Evolutionary conservation across 75 land plant genomes (phyloP).

Genomic region (Sequoiadendron giganteum): DNA sequence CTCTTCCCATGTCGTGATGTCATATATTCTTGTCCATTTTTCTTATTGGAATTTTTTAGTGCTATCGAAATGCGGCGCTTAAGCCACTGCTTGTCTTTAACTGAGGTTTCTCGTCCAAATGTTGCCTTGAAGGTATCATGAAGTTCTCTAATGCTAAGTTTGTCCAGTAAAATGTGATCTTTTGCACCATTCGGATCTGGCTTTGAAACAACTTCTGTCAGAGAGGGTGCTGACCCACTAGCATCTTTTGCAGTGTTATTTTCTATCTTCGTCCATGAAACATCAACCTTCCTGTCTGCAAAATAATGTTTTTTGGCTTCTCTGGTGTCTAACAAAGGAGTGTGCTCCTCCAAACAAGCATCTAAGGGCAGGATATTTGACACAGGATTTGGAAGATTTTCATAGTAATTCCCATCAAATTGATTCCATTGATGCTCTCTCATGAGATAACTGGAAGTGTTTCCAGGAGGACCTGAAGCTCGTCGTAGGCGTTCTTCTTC

Average conservation of each 20-base stretch:
- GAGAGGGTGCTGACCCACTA: slow-evolving; percentile 20
- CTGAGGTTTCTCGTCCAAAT: slow-evolving; percentile 91
- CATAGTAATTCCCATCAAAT: slow-evolving; percentile 20
- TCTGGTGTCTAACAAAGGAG: slow-evolving; percentile 12
- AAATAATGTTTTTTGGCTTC: slow-evolving; percentile 5
- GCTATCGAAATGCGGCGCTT: slow-evolving; percentile 87
- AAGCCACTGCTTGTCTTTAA: slow-evolving; percentile 96
- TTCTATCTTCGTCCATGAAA: slow-evolving; percentile 17
- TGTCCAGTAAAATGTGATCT: slow-evolving; percentile 61
- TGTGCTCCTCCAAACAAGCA: slow-evolving; percentile 11
- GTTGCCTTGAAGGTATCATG: slow-evolving; percentile 78
- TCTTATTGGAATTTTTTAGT: slow-evolving; percentile 53
- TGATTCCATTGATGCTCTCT: slow-evolving; percentile 19
- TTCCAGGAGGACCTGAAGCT: slow-evolving; percentile 30
- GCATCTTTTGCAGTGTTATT: slow-evolving; percentile 3
- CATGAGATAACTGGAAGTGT: slow-evolving; percentile 14
- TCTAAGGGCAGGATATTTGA: slow-evolving; percentile 2
- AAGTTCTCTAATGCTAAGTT: slow-evolving; percentile 76
- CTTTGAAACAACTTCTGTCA: slow-evolving; percentile 11
- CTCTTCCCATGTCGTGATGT: not conserved
- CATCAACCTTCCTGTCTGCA: slow-evolving; percentile 13
- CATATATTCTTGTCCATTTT: slow-evolving; percentile 11
- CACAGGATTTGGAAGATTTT: slow-evolving; percentile 9
- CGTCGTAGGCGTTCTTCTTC: slow-evolving; percentile 49
- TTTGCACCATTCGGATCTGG: slow-evolving; percentile 29